phyloP scores from a whole-genome alignment of 1,284 basidiomycete species.

The Microstroma glucosiphilum region DNA sequence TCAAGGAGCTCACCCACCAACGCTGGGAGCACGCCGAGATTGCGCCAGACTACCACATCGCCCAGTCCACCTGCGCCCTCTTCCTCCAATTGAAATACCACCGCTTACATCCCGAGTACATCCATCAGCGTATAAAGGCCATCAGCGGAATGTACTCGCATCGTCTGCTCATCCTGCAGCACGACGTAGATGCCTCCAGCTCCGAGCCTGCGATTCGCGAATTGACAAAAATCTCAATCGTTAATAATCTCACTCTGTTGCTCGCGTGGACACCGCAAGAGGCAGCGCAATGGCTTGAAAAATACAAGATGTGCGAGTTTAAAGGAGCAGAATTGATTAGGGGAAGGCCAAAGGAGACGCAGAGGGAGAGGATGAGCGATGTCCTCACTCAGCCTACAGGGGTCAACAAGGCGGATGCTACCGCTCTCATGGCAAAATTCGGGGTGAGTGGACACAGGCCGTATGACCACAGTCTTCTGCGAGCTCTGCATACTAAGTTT shows the following conservation, averaged over 20 bases:
- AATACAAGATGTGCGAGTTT: conserved; percentile 88
- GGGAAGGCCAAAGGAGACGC: conserved; percentile 83
- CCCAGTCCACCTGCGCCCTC: conserved; percentile 35
- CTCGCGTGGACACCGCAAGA: conserved; percentile 85
- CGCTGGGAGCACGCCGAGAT: conserved; percentile 94
- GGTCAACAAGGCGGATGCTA: conserved; percentile 95
- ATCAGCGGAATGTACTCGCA: conserved; percentile 75
- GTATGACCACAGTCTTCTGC: too few species aligned
- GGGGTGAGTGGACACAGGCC: conserved; percentile 52
- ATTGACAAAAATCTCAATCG: conserved; percentile 69
- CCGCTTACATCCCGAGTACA: conserved; percentile 93
- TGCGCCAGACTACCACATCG: conserved; percentile 61
- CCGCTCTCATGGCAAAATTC: conserved; percentile 83
- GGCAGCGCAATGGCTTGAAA: conserved; percentile 81
- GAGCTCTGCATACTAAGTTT: too few species aligned
- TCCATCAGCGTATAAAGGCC: conserved; percentile 80
- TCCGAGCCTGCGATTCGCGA: conserved; percentile 70
- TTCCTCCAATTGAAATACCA: conserved; percentile 78
- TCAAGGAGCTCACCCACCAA: conserved; percentile 76
- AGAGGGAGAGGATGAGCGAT: conserved; percentile 72
- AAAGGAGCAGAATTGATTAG: conserved; percentile 89
- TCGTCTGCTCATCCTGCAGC: conserved; percentile 50
- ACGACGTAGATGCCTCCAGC: conserved; percentile 72
- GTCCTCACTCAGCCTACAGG: conserved; percentile 82
- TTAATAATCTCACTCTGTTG: conserved; percentile 86